A percentile compares a stretch with the other conserved stretches of the same genome.
Conservation (phyloP, 352 stramenopile species). For the Phytophthora ramorum region DNA sequence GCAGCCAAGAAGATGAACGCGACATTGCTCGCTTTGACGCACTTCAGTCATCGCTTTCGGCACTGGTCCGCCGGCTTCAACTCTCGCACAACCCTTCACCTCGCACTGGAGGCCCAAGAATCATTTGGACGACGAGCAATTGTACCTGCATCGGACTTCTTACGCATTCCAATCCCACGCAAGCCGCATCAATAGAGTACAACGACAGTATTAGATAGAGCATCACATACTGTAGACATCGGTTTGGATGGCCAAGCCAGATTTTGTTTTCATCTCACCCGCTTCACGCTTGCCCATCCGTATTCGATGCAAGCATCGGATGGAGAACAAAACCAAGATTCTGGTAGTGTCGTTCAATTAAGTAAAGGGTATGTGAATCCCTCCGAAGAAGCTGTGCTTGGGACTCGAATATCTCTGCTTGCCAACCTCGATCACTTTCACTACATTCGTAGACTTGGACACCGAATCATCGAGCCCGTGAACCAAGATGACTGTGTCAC, state of each 20-base stretch:
- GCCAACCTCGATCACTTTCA: slow-evolving; percentile 90
- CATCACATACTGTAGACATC: slow-evolving; percentile 12
- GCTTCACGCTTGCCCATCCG: not conserved
- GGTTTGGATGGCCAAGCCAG: not conserved
- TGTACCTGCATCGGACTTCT: slow-evolving; percentile 78
- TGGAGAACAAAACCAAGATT: not conserved
- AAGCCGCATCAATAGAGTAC: slow-evolving; percentile 48
- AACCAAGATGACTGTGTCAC: slow-evolving; percentile 91
- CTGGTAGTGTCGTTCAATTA: slow-evolving; percentile 13
- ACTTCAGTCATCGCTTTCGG: slow-evolving; percentile 88
- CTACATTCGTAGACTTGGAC: slow-evolving; percentile 86
- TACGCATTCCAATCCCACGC: slow-evolving; percentile 78
- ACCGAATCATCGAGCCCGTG: slow-evolving; percentile 89
- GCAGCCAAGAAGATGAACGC: slow-evolving; percentile 81
- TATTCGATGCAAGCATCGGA: slow-evolving; percentile 2
- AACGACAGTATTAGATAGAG: slow-evolving; percentile 13
- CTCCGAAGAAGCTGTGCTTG: slow-evolving; percentile 70
- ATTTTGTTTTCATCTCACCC: not conserved
- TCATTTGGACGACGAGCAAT: slow-evolving; percentile 73
- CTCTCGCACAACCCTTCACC: slow-evolving; percentile 65
- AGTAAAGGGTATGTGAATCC: slow-evolving; percentile 43
- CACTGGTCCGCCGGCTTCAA: slow-evolving; percentile 56
- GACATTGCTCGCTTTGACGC: slow-evolving; percentile 78
- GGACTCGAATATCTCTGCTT: slow-evolving; percentile 71
- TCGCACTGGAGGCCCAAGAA: slow-evolving; percentile 70